Base-by-base conservation (phyloP, 371 early-diverging fungal species). In the Syncephalis fuscata region DNA sequence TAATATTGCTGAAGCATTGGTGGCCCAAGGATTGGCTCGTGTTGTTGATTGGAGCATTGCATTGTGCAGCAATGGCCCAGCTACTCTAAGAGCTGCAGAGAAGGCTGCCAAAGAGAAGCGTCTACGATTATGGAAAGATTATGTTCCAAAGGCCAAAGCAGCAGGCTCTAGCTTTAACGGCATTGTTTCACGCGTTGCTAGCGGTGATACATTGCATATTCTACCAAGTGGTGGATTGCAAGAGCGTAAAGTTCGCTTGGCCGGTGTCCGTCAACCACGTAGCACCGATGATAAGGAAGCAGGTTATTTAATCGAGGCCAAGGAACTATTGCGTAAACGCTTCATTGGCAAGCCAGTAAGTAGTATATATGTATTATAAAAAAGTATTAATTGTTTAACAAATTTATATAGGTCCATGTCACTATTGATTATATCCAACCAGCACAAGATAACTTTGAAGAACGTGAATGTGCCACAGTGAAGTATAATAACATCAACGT, bases 1-100 rank as follows among this genome's bases (percentile, higher is more conserved):
- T 42, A 90, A 90, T 56, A 96, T 96, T 62, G 78, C 88, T 32
- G 92, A 93, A 61, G 75, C 80, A 15, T 64, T 96, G 37, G 64
- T 96, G 14, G 53, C 71, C 14, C 77, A 74, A 53, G 92, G 91
- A 15, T 69, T 85, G 40, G 97, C 92, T 20, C 85, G 79, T 49
- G 80, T 88, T 36, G 82, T 82, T 15, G 93, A 92, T 50, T 85
- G 89, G 88, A 82, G 82, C 48, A 74, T 83, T 25, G 69, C 81
- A 2, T 54, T 80, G 47, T 78, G 84, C 19, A 85, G 85, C 3
- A 83, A 80, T 46, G 82, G 83, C 1, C 76, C 88, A 3, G 56
- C 65, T 15, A 68, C 71, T 22, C 70, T 88, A 45, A 74, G 88
- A 24, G 75, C 72, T 20, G 89, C 90, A 11, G 93, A 96, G 68